Evolutionary conservation across 2,329 filamentous ascomycete species (phyloP).

Genomic region (Colletotrichum sp.): DNA sequence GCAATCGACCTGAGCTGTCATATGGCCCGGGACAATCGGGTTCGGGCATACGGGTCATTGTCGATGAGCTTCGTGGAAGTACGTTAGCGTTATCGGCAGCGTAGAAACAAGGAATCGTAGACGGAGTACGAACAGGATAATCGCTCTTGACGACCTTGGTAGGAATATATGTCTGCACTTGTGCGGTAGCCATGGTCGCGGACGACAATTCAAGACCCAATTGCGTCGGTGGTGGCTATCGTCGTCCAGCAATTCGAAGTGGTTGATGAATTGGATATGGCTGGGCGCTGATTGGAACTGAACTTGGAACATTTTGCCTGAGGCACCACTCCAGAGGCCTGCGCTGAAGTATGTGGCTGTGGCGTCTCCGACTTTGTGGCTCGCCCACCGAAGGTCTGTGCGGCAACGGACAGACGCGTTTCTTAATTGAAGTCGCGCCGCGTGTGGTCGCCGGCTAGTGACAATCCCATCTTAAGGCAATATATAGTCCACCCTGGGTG

Average conservation of each 20-base stretch:
- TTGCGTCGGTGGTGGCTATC: not conserved
- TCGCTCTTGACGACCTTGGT: constrained; percentile 78
- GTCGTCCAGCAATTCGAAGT: not conserved
- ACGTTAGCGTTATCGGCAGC: constrained; percentile 23
- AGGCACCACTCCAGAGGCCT: not conserved
- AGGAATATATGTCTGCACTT: constrained; percentile 61
- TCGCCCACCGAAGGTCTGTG: not conserved
- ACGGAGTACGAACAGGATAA: constrained; percentile 74
- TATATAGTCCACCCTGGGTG: not conserved
- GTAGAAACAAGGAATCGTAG: not conserved
- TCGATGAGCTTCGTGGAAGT: constrained; percentile 82
- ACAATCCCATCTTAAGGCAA: not conserved
- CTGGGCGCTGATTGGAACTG: not conserved
- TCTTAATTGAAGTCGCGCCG: not conserved
- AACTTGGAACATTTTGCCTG: not conserved
- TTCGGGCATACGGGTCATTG: constrained; percentile 72
- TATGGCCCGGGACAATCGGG: not conserved
- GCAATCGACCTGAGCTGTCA: not conserved
- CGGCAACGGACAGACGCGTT: not conserved
- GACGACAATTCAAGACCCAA: constrained; percentile 9
- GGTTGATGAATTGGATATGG: not conserved
- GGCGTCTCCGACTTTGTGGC: not conserved
- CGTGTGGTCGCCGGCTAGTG: not conserved
- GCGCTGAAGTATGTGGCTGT: not conserved
- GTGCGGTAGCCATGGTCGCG: constrained; percentile 24